phyloP scores from a whole-genome alignment of 129 eudicot genomes.

The Silybum marianum region DNA sequence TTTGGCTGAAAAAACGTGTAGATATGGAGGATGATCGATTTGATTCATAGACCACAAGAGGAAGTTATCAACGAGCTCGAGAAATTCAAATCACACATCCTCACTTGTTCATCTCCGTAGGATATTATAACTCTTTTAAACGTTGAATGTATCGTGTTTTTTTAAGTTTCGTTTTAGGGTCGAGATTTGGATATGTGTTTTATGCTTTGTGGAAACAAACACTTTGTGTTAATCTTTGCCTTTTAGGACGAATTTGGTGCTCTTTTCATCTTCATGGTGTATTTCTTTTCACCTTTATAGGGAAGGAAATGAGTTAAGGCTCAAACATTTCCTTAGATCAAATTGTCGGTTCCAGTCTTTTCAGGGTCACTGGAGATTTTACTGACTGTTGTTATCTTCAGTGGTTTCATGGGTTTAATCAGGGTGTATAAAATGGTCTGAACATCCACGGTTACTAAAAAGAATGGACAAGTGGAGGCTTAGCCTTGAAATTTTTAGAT shows the following conservation, averaged over 20 bases:
- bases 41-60: slow-evolving; percentile 76
- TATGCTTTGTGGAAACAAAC: background rate
- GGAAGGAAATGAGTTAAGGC: background rate
- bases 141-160: background rate
- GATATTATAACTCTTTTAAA: background rate
- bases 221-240: background rate
- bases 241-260: background rate
- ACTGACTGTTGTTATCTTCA: background rate
- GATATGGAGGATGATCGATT: slow-evolving; percentile 98
- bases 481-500: no score
- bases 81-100: slow-evolving; percentile 70
- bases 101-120: slow-evolving; percentile 57
- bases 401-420: background rate
- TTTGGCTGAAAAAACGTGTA: slow-evolving; percentile 25
- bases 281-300: background rate
- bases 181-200: background rate
- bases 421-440: background rate
- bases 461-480: no score
- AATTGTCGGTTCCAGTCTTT: background rate
- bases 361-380: background rate
- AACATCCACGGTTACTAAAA: no score
- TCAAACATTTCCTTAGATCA: background rate
- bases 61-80: slow-evolving; percentile 87
- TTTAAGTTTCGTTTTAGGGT: background rate
- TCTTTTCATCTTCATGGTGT: background rate